phyloP scores from a whole-genome alignment of 805 yeast genomes.

The Yarrowia deformans region DNA sequence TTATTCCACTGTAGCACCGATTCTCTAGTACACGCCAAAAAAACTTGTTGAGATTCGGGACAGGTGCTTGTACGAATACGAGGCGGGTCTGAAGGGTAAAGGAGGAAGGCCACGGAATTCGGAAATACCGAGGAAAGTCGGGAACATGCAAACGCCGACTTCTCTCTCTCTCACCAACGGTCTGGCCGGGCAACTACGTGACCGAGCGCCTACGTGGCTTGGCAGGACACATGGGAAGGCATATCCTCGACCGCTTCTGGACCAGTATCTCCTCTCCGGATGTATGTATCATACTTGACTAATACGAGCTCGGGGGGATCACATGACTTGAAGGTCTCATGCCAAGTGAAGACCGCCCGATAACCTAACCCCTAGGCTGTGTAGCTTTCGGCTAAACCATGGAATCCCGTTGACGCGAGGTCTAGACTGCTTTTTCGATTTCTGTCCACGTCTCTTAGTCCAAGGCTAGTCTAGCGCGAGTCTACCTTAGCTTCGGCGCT shows the following conservation, averaged over 20 bases:
- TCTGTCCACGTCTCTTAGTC: not conserved
- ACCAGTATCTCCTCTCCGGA: constrained; percentile 1
- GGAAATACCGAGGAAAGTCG: not conserved
- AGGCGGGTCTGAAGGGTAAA: not conserved
- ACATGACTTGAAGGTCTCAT: not conserved
- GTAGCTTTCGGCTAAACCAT: constrained; percentile 26
- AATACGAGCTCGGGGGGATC: not conserved
- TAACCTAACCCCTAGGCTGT: constrained; percentile 17
- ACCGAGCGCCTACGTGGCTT: constrained; percentile 5
- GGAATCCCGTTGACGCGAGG: constrained; percentile 31
- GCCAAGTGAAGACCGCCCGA: not conserved
- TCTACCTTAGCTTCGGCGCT: not conserved
- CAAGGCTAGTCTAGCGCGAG: not conserved
- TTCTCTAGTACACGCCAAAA: not conserved
- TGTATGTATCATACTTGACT: not conserved
- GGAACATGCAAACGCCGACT: too few species aligned
- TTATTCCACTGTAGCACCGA: not conserved
- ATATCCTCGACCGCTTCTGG: not conserved
- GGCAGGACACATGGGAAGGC: not conserved
- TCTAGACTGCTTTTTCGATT: constrained; percentile 10
- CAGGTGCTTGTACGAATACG: constrained; percentile 8
- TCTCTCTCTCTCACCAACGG: too few species aligned
- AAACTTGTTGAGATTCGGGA: not conserved
- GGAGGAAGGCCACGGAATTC: not conserved
- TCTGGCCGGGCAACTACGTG: too few species aligned